A percentile compares a stretch with the other conserved stretches of the same genome.
These are phyloP conservation scores for Tremella yokohamensis DNA, from an alignment of 768 basidiomycete genomes.

Conservation along the genomic window DNA sequence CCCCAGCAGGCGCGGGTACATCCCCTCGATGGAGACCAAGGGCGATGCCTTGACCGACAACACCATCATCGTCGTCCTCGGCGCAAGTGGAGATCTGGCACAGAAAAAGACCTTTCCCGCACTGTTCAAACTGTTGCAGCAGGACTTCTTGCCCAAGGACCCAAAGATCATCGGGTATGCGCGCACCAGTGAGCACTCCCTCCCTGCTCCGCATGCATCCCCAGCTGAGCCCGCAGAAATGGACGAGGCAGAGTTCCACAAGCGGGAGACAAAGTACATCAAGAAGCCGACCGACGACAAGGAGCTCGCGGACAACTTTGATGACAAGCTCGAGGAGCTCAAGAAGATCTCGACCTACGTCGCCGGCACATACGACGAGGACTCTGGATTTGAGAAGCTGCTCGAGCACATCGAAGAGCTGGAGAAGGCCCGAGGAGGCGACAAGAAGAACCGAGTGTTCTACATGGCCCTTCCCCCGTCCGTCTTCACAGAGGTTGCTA, in stretches of 20 bases:
- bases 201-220: not conserved
- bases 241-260: constrained; percentile 66
- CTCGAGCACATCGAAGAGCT: constrained; percentile 71
- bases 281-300: constrained; percentile 66
- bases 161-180: constrained; percentile 94
- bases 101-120: constrained; percentile 99
- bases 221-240: constrained; percentile 31
- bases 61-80: constrained; percentile 86
- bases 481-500: constrained; percentile 86
- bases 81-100: constrained; percentile 94
- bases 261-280: constrained; percentile 78
- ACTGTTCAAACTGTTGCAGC: constrained; percentile 79
- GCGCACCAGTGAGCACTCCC: constrained; percentile 61
- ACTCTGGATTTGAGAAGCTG: constrained; percentile 70
- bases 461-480: constrained; percentile 94
- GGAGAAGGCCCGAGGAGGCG: constrained; percentile 64
- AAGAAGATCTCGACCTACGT: constrained; percentile 75
- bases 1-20: constrained; percentile 58
- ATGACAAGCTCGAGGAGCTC: constrained; percentile 70
- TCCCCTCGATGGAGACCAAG: constrained; percentile 79
- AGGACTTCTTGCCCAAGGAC: constrained; percentile 73
- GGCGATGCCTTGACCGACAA: constrained; percentile 76
- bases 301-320: constrained; percentile 55
- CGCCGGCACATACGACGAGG: constrained; percentile 83
- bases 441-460: constrained; percentile 71